Evolutionary conservation across 495 filamentous ascomycete genomes (phyloP), one percentile per base, ranked within the genome.

Genomic region (Hypoxylon intermedium): DNA sequence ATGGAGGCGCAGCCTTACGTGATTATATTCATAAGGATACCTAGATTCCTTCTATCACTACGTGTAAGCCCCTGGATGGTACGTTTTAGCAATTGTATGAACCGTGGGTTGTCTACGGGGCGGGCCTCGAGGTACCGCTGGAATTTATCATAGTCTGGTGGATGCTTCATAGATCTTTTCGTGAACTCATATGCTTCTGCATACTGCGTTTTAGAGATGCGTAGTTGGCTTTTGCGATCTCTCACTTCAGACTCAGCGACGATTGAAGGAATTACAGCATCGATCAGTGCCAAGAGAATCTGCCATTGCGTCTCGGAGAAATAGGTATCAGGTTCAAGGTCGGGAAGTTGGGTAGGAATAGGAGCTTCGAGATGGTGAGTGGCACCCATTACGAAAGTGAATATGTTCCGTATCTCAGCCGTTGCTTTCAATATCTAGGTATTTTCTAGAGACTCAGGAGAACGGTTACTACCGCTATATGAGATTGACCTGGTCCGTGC

Each of bases 281-380:
- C 72, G 12, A 76, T 30, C 24, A 76, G 37, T 1, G 71, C 59
- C 18, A 74, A 55, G 18, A 77, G 36, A 15, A 69, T 64, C 46
- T 63, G 37, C 74, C 74, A 76, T 60, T 75, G 74, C 16, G 69
- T 67, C 51, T 70, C 59, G 21, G 63, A 52, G 38, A 68, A 75
- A 45, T 61, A 70, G 24, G 71, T 70, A 26, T 68, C 65, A 12
- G 67, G n/a, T 15, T 45, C 40, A 9, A 65, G 55, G 16, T 65
- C 52, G 1, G 73, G 72, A 5, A 75, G 63, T 33, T 55, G 34
- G 9, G 67, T 67, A 0, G 66, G 63, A 33, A 65, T 63, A 19
- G 74, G 73, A 20, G 53, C 70, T 12, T 43, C 13, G 19, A 57
- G 46, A 41, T 50, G 64, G 15, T 46, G 49, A 31, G 49, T 47